Evolutionary conservation across 208 protist genomes (phyloP).

Genomic region (Tetramitus jugosus): DNA sequence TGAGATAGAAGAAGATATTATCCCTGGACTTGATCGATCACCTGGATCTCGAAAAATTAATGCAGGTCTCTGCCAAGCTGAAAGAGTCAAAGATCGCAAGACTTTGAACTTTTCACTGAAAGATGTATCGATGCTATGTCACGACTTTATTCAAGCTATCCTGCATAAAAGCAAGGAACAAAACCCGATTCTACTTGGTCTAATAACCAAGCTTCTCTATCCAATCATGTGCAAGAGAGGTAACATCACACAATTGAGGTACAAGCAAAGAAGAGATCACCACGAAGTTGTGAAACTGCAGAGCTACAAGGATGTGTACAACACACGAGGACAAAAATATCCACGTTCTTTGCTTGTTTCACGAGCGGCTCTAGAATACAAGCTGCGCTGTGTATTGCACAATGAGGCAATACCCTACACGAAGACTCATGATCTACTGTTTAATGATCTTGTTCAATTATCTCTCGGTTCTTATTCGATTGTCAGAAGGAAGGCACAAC

Average conservation of each 20-base stretch:
- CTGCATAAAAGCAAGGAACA: not conserved
- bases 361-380: not conserved
- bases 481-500: constrained; percentile 6
- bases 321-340: not conserved
- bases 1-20: not conserved
- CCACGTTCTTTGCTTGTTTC: not conserved
- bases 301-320: not conserved
- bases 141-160: not conserved
- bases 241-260: not conserved
- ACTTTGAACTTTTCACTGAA: not conserved
- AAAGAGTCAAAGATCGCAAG: not conserved
- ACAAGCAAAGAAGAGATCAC: not conserved
- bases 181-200: not conserved
- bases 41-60: not conserved
- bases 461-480: not conserved
- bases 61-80: not conserved
- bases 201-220: not conserved
- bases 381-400: not conserved
- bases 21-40: not conserved
- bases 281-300: constrained; percentile 17
- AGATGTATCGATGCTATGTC: not conserved
- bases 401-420: constrained; percentile 6
- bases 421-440: not conserved
- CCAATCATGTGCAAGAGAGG: not conserved
- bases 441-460: not conserved